Evolutionary conservation across 108 stramenopile genomes (phyloP).

Genomic region (Bacterosira constricta): DNA sequence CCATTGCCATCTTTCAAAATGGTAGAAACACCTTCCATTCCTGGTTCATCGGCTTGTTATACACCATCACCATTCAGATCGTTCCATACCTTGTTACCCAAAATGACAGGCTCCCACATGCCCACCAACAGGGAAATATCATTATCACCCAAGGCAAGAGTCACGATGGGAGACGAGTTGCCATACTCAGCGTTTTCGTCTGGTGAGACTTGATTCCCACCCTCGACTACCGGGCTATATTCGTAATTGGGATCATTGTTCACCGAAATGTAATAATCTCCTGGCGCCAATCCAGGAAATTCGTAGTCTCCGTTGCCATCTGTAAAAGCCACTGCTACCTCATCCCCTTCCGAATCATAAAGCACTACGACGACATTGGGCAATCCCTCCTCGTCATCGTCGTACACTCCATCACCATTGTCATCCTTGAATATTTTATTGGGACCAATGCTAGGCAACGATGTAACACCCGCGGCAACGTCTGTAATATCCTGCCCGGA

Average conservation of each 20-base stretch:
- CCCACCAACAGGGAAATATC: conserved; percentile 12
- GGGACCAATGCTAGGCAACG: conserved; percentile 12
- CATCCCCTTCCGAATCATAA: neutral
- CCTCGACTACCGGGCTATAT: conserved; percentile 4
- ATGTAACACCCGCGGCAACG: conserved; percentile 28
- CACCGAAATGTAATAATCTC: conserved; percentile 14
- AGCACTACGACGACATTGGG: conserved; percentile 9
- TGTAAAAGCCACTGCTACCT: conserved; percentile 1
- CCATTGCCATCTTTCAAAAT: conserved; percentile 25
- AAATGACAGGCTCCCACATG: conserved; percentile 21
- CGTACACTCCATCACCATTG: conserved; percentile 18
- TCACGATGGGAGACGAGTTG: conserved; percentile 4
- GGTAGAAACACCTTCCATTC: conserved; percentile 27
- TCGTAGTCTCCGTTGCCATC: conserved; percentile 6
- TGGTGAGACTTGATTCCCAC: conserved; percentile 24
- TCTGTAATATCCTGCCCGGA: conserved; percentile 29
- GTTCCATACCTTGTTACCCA: conserved; percentile 34
- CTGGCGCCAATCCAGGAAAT: conserved; percentile 6
- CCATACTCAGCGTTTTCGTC: neutral
- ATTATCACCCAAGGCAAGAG: conserved; percentile 1
- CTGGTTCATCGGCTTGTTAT: conserved; percentile 31
- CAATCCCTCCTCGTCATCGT: conserved; percentile 11
- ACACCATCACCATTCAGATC: conserved; percentile 31
- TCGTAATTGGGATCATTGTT: conserved; percentile 5
- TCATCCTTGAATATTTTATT: conserved; percentile 12